A percentile compares a stretch with the other conserved stretches of the same genome.
phyloP scores from a whole-genome alignment of 352 stramenopile species.

The Peronospora belbahrii region DNA sequence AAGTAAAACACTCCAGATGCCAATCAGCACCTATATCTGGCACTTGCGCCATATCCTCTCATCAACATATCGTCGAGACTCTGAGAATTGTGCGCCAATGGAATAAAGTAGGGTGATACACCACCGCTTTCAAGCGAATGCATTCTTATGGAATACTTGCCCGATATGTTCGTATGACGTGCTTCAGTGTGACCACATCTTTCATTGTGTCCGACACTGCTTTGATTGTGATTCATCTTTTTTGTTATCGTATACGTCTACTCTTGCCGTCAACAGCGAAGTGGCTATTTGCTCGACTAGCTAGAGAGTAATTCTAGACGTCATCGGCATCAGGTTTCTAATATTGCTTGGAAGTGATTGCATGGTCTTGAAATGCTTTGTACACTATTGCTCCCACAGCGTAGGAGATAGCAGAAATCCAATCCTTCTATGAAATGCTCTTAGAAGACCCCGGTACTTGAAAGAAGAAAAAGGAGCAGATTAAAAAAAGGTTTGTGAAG shows the following conservation, averaged over 20 bases:
- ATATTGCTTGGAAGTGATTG: conserved; percentile 37
- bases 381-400: conserved; percentile 19
- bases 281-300: conserved; percentile 49
- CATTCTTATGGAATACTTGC: conserved; percentile 38
- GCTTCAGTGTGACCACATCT: conserved; percentile 38
- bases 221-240: conserved; percentile 36
- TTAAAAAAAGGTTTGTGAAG: conserved; percentile 22
- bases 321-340: conserved; percentile 38
- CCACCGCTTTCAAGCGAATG: conserved; percentile 2
- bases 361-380: conserved; percentile 21
- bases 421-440: neutral
- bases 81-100: conserved; percentile 26
- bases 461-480: conserved; percentile 13
- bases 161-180: conserved; percentile 48
- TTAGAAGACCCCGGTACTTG: conserved; percentile 24
- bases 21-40: conserved; percentile 21
- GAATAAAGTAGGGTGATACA: conserved; percentile 4
- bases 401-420: conserved; percentile 21
- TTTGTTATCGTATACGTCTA: conserved; percentile 34
- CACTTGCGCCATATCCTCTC: conserved; percentile 25
- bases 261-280: conserved; percentile 29
- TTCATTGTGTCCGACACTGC: conserved; percentile 28
- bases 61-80: conserved; percentile 47
- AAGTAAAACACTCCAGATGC: conserved; percentile 33
- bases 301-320: conserved; percentile 52